These are phyloP conservation scores for Naganishia vishniacii DNA, from an alignment of 768 basidiomycete species.

Conservation along the genomic window DNA sequence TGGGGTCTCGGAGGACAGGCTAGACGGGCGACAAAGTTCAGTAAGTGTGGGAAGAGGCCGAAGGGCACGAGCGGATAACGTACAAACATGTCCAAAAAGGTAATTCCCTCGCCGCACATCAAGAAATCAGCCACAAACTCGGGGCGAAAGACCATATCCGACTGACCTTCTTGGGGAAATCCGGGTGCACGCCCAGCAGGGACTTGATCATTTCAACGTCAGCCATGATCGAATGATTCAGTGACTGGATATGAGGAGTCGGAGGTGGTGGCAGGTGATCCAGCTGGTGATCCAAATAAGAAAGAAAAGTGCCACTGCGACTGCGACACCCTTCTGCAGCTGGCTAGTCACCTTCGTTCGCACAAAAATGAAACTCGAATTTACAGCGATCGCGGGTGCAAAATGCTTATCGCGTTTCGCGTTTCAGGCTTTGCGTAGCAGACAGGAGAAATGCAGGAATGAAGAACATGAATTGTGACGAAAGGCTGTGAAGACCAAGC, in stretches of 20 bases:
- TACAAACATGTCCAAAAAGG: conserved; percentile 82
- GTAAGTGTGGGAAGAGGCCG: background rate
- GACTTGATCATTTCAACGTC: conserved; percentile 64
- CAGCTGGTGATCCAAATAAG: no score
- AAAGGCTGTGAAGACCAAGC: no score
- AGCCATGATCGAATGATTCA: conserved; percentile 56
- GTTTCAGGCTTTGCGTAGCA: no score
- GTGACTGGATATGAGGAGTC: background rate
- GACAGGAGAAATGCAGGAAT: no score
- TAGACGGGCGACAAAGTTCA: background rate
- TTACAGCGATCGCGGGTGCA: no score
- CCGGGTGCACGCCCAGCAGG: conserved; percentile 47
- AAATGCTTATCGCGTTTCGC: no score
- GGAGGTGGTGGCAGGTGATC: no score
- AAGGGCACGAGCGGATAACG: background rate
- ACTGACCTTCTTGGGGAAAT: conserved; percentile 85
- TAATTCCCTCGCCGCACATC: conserved; percentile 62
- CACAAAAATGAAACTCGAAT: no score
- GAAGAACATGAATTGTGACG: no score
- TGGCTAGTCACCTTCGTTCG: no score
- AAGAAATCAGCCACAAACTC: background rate
- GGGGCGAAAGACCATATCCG: background rate
- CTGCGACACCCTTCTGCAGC: no score
- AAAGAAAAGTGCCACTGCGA: no score
- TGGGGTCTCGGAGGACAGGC: conserved; percentile 78